Evolutionary conservation across 2,329 filamentous ascomycete genomes (phyloP), one percentile per base, ranked within the genome.

Genomic region (Magnaporthales sp.): DNA sequence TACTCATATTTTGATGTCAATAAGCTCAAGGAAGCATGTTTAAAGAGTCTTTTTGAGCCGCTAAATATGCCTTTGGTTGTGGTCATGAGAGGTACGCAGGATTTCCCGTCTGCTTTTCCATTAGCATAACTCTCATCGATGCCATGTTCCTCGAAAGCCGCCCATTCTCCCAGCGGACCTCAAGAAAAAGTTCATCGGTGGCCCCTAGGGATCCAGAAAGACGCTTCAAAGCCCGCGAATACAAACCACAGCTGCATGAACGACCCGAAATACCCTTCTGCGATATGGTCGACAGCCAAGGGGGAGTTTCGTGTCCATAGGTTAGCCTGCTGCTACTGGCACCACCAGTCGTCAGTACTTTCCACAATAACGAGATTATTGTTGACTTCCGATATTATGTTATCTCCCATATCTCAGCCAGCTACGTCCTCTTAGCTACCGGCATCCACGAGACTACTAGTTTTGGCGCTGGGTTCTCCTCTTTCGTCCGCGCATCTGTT

Each of bases 201-300:
- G n/a, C n/a, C n/a, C n/a, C n/a, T n/a, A n/a, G n/a, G n/a, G n/a
- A n/a, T n/a, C n/a, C n/a, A n/a, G n/a, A n/a, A n/a, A n/a, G n/a
- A n/a, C n/a, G n/a, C n/a, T n/a, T n/a, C n/a, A n/a, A n/a, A n/a
- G n/a, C n/a, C n/a, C n/a, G n/a, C n/a, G n/a, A n/a, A n/a, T n/a
- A n/a, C n/a, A n/a, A n/a, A n/a, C n/a, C n/a, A n/a, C 1, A 98
- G 86, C 76, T 98, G 94, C 95, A 99, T 98, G 7, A 95, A 95
- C 30, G 92, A 92, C 75, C 98, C 95, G 71, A 97, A 98, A 5
- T 93, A 97, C 62, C 95, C 95, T 67, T 91, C 93, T 65, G 95
- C 95, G 70, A 96, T 89, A 74, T 98, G 95, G 75, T 99, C 95
- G 24, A 93, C 94, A 8, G 95, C 94, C 70, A 98, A 81, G 24